Evolutionary conservation across 257 asterid species (phyloP).

Genomic region (Petrea volubilis): DNA sequence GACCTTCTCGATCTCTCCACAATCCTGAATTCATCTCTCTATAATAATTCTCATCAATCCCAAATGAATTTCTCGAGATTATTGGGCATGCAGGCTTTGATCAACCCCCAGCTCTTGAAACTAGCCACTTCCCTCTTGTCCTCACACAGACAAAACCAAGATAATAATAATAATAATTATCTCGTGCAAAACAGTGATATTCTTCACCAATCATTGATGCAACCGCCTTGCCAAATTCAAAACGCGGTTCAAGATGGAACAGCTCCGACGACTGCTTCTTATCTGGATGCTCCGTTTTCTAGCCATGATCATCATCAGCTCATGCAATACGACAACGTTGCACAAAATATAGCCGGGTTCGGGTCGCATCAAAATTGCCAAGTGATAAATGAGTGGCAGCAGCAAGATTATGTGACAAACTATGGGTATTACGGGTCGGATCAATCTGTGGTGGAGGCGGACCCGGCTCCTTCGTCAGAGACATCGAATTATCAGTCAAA

Average conservation of each 20-base stretch:
- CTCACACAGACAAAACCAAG: conserved; percentile 39
- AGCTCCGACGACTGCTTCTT: no score
- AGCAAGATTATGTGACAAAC: conserved; percentile 38
- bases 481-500: conserved; percentile 51
- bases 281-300: conserved; percentile 14
- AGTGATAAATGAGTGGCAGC: conserved; percentile 48
- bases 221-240: conserved; percentile 36
- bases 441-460: conserved; percentile 40
- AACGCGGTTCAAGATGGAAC: conserved; percentile 39
- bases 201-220: conserved; percentile 30
- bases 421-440: conserved; percentile 44
- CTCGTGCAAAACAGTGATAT: conserved; percentile 22
- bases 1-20: conserved; percentile 78
- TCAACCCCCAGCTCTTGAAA: conserved; percentile 59
- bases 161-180: neutral
- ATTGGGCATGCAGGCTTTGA: conserved; percentile 43
- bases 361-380: conserved; percentile 28
- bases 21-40: conserved; percentile 40
- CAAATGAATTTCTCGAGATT: conserved; percentile 57
- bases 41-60: conserved; percentile 30
- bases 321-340: conserved; percentile 44
- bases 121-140: conserved; percentile 53
- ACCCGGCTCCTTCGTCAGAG: conserved; percentile 45
- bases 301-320: conserved; percentile 22
- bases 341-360: conserved; percentile 28